These are phyloP conservation scores for Hypholoma fasciculare DNA, from an alignment of 768 basidiomycete genomes.

Conservation along the genomic window DNA sequence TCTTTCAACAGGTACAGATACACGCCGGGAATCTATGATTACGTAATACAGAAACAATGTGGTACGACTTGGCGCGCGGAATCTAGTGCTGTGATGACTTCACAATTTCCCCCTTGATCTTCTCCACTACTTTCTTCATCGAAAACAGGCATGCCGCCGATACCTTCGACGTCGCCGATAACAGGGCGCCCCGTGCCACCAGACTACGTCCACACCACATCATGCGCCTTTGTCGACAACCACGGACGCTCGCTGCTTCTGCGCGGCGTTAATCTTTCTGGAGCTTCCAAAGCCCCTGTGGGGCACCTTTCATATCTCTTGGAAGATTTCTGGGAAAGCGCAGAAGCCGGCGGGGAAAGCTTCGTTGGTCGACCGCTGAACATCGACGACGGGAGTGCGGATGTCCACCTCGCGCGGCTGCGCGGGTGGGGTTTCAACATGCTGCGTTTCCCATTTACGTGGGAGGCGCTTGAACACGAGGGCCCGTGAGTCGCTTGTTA, in stretches of 20 bases:
- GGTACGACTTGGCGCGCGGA: constrained; percentile 9
- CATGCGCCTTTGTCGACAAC: constrained; percentile 72
- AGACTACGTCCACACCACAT: constrained; percentile 64
- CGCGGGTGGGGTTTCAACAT: constrained; percentile 94
- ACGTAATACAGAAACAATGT: constrained; percentile 1
- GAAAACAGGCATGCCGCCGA: constrained; percentile 45
- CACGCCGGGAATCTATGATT: not conserved
- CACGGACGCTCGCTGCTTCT: constrained; percentile 77
- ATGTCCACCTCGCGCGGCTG: constrained; percentile 84
- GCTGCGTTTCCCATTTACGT: constrained; percentile 82
- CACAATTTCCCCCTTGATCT: not conserved
- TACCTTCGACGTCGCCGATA: constrained; percentile 58
- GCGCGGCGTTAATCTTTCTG: constrained; percentile 94
- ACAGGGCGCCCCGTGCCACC: constrained; percentile 49
- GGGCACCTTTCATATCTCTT: constrained; percentile 66
- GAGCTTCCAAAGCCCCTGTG: constrained; percentile 82
- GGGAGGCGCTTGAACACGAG: constrained; percentile 93
- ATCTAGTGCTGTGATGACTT: constrained; percentile 1
- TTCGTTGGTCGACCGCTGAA: constrained; percentile 82
- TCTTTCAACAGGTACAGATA: not conserved
- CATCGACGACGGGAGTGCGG: constrained; percentile 81
- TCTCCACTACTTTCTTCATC: not conserved
- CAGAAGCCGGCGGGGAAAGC: constrained; percentile 53
- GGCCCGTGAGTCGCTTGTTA: constrained; percentile 79
- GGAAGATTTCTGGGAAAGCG: constrained; percentile 81